Evolutionary conservation across 2,329 filamentous ascomycete genomes (phyloP), one percentile per base, ranked within the genome.

Genomic region (Cercospora sp.): DNA sequence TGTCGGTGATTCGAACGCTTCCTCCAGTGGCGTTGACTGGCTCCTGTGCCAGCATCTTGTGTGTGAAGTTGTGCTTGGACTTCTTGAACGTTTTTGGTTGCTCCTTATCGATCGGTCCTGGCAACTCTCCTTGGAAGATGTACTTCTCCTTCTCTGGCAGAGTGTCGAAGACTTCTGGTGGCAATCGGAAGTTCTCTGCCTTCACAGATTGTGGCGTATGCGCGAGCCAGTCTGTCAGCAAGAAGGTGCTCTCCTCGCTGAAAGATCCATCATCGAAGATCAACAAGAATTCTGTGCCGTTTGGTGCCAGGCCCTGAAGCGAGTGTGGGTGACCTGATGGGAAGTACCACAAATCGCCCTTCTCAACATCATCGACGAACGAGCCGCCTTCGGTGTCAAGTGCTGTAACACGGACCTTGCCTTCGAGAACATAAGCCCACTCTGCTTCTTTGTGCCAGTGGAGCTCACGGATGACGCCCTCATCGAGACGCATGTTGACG

Each of bases 381-480:
- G 87, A 91, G 69, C 91, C 87, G 9, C 91, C 91, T 69, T 94
- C 89, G 51, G 89, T 87, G 78, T 93, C 90, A 18, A 93, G 84
- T 0, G 88, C 90, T 0, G 90, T 92, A 61, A 93, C 86, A 63
- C 91, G 87, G 20, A 91, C 89, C 67, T 85, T 84, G 61, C 91
- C 91, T 63, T 70, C 67, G 0, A 93, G 85, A 2, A 93, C 88
- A 70, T 90, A 92, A 0, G 89, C 89, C 90, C 91, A 93, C 75
- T 93, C 91, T 42, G 89, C 90, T 77, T 92, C 89, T 73, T 91
- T 91, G 82, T 93, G 91, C 91, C 91, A 93, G 76, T 93, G 91
- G 8, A 93, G 83, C 77, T 93, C 91, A 30, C 91, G 89, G 72
- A 91, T 91, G 33, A 89, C 90, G 39, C 90, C 90, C 70, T 87